Evolutionary conservation across 371 early-diverging fungal genomes (phyloP).

Genomic region (Circinella umbellata): DNA sequence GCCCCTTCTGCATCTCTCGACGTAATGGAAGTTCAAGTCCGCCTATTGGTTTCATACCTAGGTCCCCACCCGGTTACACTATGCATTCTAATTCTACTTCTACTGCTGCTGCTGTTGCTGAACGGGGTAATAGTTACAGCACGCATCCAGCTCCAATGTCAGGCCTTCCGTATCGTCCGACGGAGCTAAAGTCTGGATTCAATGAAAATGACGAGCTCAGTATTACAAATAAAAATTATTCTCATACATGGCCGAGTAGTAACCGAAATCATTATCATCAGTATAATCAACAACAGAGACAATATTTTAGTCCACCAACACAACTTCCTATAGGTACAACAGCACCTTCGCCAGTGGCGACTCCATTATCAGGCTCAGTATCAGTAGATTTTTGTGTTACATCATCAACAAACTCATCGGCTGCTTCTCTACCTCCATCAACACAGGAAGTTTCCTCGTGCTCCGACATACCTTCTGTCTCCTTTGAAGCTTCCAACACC

Average conservation of each 20-base stretch:
- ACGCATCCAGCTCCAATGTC: conserved; percentile 4
- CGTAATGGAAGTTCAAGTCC: conserved; percentile 48
- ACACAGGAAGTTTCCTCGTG: conserved; percentile 1
- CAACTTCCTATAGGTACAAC: background rate
- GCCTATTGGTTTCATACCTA: conserved; percentile 35
- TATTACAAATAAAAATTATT: background rate
- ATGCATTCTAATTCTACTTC: background rate
- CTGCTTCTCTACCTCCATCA: background rate
- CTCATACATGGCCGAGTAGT: background rate
- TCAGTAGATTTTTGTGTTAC: background rate
- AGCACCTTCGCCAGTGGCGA: background rate
- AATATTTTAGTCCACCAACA: background rate
- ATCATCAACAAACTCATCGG: background rate
- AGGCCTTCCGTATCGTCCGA: conserved; percentile 15
- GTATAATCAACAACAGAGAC: background rate
- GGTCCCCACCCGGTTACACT: conserved; percentile 34
- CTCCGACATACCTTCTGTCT: conserved; percentile 12
- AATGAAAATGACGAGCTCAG: conserved; percentile 3
- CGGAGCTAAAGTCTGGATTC: conserved; percentile 6
- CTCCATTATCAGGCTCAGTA: conserved; percentile 1
- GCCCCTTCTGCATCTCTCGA: conserved; percentile 53
- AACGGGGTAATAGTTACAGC: conserved; percentile 11
- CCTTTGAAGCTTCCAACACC: conserved; percentile 4
- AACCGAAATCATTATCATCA: background rate
- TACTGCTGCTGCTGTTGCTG: conserved; percentile 15